Conservation (phyloP, 1,284 basidiomycete species). For the Earliella scabrosa region DNA sequence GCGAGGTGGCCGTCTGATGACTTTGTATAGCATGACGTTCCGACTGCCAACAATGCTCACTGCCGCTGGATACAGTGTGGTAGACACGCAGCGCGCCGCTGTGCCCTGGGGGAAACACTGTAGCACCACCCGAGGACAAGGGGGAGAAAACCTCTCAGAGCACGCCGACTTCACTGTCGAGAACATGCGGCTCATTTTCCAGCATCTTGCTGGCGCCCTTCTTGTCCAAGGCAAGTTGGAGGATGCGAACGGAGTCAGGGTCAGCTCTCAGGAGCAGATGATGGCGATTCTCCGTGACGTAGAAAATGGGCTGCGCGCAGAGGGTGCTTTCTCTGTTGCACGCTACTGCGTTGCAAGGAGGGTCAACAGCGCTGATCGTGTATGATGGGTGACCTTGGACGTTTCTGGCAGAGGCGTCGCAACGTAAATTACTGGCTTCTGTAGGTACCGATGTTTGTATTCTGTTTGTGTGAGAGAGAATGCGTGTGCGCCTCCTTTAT, state of each 20-base stretch:
- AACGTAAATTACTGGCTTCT: too few species aligned
- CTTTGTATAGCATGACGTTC: slow-evolving; percentile 3
- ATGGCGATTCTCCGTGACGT: slow-evolving; percentile 1
- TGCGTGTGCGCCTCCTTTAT: too few species aligned
- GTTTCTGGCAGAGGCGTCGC: too few species aligned
- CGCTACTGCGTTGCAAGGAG: neutral
- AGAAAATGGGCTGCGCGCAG: neutral
- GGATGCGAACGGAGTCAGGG: neutral
- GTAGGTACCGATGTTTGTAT: too few species aligned
- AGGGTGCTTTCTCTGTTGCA: neutral
- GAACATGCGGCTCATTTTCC: slow-evolving; percentile 1
- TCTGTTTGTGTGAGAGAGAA: too few species aligned
- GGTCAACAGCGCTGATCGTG: too few species aligned
- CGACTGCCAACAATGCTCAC: neutral
- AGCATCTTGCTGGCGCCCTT: neutral
- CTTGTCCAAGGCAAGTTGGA: slow-evolving; percentile 1
- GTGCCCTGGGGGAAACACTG: neutral
- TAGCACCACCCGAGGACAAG: neutral
- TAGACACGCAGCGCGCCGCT: neutral
- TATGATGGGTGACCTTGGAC: too few species aligned
- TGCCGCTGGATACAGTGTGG: neutral
- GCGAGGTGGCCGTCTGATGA: too few species aligned
- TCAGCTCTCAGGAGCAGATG: neutral
- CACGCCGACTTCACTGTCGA: slow-evolving; percentile 2
- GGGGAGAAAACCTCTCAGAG: neutral